A percentile compares a stretch with the other conserved stretches of the same genome.
Evolutionary conservation across 108 stramenopile genomes (phyloP).

Genomic region (Pseudonitzschia multiseries): DNA sequence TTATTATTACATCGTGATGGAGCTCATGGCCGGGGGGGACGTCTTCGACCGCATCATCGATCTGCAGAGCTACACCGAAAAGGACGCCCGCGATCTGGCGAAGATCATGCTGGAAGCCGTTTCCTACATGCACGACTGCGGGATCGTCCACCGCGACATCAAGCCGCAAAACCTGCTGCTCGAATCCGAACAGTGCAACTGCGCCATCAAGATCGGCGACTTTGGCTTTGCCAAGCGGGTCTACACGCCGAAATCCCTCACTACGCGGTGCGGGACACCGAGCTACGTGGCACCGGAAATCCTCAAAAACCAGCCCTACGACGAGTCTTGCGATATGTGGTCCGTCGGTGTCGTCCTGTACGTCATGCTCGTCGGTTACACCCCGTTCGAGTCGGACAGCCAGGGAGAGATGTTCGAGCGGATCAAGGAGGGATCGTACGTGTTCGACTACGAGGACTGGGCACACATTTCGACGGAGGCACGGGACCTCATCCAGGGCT

Average conservation of each 20-base stretch:
- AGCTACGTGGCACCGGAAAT: slow-evolving; percentile 67
- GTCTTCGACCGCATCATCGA: slow-evolving; percentile 94
- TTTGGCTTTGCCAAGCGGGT: slow-evolving; percentile 92
- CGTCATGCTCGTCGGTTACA: slow-evolving; percentile 87
- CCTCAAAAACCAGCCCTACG: slow-evolving; percentile 62
- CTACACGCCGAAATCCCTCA: slow-evolving; percentile 76
- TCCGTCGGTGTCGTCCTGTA: slow-evolving; percentile 90
- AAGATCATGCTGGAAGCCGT: slow-evolving; percentile 73
- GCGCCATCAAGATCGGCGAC: slow-evolving; percentile 88
- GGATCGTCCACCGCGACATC: slow-evolving; percentile 91
- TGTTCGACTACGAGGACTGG: slow-evolving; percentile 65
- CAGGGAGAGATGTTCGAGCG: slow-evolving; percentile 51
- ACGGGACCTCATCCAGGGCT: slow-evolving; percentile 63
- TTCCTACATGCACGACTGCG: slow-evolving; percentile 72
- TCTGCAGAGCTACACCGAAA: slow-evolving; percentile 87
- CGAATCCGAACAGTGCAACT: slow-evolving; percentile 59
- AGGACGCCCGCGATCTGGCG: slow-evolving; percentile 88
- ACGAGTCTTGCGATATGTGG: slow-evolving; percentile 93
- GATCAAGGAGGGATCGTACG: slow-evolving; percentile 46
- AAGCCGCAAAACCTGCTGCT: slow-evolving; percentile 95
- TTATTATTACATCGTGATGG: slow-evolving; percentile 89
- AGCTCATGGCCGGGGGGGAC: slow-evolving; percentile 91
- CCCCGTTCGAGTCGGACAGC: slow-evolving; percentile 49
- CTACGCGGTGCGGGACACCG: slow-evolving; percentile 84
- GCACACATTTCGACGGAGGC: slow-evolving; percentile 61